Conservation (phyloP, 345 rosid species). For the Salix caprea region DNA sequence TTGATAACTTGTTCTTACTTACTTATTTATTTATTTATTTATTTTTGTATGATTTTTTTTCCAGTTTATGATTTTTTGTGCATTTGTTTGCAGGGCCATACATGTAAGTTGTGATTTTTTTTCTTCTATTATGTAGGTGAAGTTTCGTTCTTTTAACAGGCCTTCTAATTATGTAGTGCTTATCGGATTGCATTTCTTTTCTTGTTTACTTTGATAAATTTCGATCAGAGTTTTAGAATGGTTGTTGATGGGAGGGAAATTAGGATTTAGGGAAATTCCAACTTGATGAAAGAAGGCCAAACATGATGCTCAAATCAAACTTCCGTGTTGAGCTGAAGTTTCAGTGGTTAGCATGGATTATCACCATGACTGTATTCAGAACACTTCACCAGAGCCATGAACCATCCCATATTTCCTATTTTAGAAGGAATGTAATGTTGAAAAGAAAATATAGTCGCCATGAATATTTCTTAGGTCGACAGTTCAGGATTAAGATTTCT, state of each 20-base stretch:
- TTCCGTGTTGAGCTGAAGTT: not conserved
- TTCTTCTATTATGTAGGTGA: slow-evolving; percentile 11
- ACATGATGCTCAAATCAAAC: not conserved
- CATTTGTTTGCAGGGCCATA: slow-evolving; percentile 78
- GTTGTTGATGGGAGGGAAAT: not conserved
- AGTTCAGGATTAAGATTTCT: not conserved
- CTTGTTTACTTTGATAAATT: no score
- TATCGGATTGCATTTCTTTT: not conserved
- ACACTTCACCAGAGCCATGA: not conserved
- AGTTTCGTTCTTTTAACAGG: not conserved
- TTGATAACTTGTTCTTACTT: not conserved
- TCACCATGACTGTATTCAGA: not conserved
- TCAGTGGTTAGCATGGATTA: not conserved
- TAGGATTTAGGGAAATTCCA: not conserved
- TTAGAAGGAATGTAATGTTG: not conserved
- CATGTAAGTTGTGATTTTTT: slow-evolving; percentile 57
- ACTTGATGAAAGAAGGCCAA: not conserved
- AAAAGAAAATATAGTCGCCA: not conserved
- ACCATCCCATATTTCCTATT: not conserved
- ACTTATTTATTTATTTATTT: not conserved
- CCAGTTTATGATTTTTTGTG: slow-evolving; percentile 3
- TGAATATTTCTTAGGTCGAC: not conserved
- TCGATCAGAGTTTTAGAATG: not conserved
- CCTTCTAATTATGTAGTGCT: not conserved
- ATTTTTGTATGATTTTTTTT: not conserved